Base-by-base conservation (phyloP, 2,329 filamentous ascomycete species). In the Bipolaris oryzae region DNA sequence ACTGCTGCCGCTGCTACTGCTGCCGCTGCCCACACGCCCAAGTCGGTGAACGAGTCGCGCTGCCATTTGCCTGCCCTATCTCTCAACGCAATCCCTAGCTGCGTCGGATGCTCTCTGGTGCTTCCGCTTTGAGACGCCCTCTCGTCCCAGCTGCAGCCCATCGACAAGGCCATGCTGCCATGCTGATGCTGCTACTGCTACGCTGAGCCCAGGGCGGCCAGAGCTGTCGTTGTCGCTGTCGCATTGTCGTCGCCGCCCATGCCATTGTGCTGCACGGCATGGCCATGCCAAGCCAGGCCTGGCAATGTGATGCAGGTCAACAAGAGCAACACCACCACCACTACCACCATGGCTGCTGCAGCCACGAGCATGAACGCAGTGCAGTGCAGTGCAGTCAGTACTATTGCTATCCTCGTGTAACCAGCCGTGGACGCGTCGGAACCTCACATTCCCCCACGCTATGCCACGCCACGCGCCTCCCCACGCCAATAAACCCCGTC, bases 21-120 rank as follows among this genome's bases (percentile, higher is more conserved):
- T n/a, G n/a, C n/a, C n/a, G n/a, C n/a, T n/a, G n/a, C n/a, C n/a
- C n/a, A 23, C 5, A 23, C 3, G 7, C 31, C 52, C 33, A 52
- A 55, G 53, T 55, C 53, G 53, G 53, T 55, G 53, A 55, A 55
- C 53, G 53, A 55, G 53, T 55, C 33, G 35, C 39, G 20, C 20
- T 21, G 6, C 31, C 28, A 34, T 34, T 31, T 33, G n/a, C 31
- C 15, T 28, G 25, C 25, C 33, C 33, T 7, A n/a, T 23, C 47
- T 50, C 48, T 50, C 48, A 50, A 50, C 48, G 39, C 18, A 41
- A 23, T 34, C 11, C 15, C 33, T 34, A 34, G 33, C 33, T 34
- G 11, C 25, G 31, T 46, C 21, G 44, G 45, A 50, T 42, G 31
- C 34, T 20, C 38, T 39, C 45, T 34, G 15, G 35, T 42, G 21